A percentile compares a stretch with the other conserved stretches of the same genome.
Evolutionary conservation across 257 asterid genomes (phyloP).

Genomic region (Plantago major): DNA sequence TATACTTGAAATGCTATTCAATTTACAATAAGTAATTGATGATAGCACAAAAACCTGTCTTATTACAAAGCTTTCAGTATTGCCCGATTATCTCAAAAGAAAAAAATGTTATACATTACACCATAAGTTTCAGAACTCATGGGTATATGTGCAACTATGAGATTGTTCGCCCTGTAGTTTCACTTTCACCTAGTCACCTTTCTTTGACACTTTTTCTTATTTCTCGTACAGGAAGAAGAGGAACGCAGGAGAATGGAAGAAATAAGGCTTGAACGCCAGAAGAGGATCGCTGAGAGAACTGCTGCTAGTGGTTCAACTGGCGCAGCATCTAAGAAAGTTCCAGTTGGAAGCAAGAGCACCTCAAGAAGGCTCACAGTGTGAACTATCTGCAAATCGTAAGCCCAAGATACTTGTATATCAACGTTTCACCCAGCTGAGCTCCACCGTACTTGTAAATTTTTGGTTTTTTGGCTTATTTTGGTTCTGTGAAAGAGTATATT

Average conservation of each 20-base stretch:
- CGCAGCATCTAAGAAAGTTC: conserved; percentile 34
- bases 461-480: conserved; percentile 21
- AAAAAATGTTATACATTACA: too few species aligned
- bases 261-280: conserved; percentile 51
- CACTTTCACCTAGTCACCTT: background rate
- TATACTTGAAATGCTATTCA: background rate
- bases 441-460: conserved; percentile 33
- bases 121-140: too few species aligned
- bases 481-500: conserved; percentile 28
- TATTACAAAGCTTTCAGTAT: too few species aligned
- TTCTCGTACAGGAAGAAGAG: conserved; percentile 58
- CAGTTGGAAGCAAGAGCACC: conserved; percentile 39
- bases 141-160: too few species aligned
- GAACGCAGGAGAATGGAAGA: conserved; percentile 70
- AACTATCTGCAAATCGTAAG: background rate
- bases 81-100: too few species aligned
- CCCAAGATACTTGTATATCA: background rate
- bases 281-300: conserved; percentile 73
- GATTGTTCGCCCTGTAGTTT: too few species aligned
- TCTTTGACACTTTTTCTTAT: background rate
- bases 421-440: conserved; percentile 23
- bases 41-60: too few species aligned
- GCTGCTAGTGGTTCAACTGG: conserved; percentile 40
- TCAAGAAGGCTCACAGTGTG: background rate
- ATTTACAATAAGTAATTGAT: background rate